Evolutionary conservation across 257 asterid genomes (phyloP).

Genomic region (Ilex asprella): DNA sequence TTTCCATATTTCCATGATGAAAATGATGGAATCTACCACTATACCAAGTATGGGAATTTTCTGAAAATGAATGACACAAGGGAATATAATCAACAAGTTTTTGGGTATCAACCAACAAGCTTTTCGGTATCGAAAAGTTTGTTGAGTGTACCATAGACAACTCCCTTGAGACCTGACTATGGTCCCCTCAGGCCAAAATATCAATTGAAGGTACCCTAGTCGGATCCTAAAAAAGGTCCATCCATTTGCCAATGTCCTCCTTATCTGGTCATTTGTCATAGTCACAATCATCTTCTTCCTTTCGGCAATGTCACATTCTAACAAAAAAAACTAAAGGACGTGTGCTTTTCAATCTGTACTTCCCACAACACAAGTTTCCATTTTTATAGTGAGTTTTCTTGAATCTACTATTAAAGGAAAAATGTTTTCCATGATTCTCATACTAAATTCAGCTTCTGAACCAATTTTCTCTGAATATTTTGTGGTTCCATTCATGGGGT

Average conservation of each 20-base stretch:
- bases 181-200: too few relatives aligned
- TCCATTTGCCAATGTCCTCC: background rate
- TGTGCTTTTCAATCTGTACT: too few relatives aligned
- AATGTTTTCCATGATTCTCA: background rate
- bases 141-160: too few relatives aligned
- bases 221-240: background rate
- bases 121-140: too few relatives aligned
- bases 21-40: too few relatives aligned
- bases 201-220: too few relatives aligned
- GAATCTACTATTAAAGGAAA: background rate
- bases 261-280: background rate
- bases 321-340: too few relatives aligned
- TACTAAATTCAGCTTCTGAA: background rate
- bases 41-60: background rate
- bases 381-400: slow-evolving; percentile 1
- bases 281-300: slow-evolving; percentile 3
- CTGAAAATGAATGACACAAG: background rate
- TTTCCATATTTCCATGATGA: too few relatives aligned
- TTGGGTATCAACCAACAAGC: too few relatives aligned
- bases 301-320: background rate
- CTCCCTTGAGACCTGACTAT: too few relatives aligned
- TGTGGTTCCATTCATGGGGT: slow-evolving; percentile 8
- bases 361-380: background rate
- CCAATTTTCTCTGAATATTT: too few relatives aligned
- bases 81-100: too few relatives aligned